Evolutionary conservation across 768 basidiomycete genomes (phyloP).

Genomic region (Tulasnella sp.): DNA sequence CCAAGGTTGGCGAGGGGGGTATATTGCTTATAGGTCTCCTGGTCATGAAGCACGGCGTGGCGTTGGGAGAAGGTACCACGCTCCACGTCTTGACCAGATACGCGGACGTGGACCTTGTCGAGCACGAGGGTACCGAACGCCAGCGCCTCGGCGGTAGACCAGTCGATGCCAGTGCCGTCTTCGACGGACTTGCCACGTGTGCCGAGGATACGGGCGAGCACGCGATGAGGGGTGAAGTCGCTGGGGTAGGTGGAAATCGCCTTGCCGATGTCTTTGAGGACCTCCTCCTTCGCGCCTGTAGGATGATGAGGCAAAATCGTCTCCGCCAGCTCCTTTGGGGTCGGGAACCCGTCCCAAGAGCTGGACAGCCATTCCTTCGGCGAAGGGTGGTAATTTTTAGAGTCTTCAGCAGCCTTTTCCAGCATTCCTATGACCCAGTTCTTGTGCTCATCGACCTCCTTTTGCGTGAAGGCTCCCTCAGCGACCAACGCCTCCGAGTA

Average conservation of each 20-base stretch:
- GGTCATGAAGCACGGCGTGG: slow-evolving; percentile 94
- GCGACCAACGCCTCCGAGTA: slow-evolving; percentile 86
- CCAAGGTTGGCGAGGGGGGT: slow-evolving; percentile 82
- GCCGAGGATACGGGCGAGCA: slow-evolving; percentile 83
- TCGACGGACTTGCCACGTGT: slow-evolving; percentile 83
- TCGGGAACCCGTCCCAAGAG: slow-evolving; percentile 97
- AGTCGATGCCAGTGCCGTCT: slow-evolving; percentile 88
- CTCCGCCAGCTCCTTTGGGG: slow-evolving; percentile 89
- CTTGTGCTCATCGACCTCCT: slow-evolving; percentile 96
- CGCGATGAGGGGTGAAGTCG: slow-evolving; percentile 80
- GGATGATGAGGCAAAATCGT: slow-evolving; percentile 79
- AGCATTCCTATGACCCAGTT: slow-evolving; percentile 99
- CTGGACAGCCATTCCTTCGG: slow-evolving; percentile 96
- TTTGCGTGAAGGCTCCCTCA: slow-evolving; percentile 88
- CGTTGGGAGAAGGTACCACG: slow-evolving; percentile 98
- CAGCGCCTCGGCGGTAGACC: slow-evolving; percentile 96
- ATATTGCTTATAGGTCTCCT: slow-evolving; percentile 83
- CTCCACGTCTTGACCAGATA: slow-evolving; percentile 97
- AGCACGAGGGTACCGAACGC: slow-evolving; percentile 89
- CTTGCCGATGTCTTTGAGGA: slow-evolving; percentile 73
- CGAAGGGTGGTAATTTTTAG: slow-evolving; percentile 92
- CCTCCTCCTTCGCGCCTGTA: slow-evolving; percentile 69
- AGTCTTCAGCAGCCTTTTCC: slow-evolving; percentile 85
- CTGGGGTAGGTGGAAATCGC: slow-evolving; percentile 77
- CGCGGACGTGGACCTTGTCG: slow-evolving; percentile 86